These are phyloP conservation scores for Mucor saturninus DNA, from an alignment of 371 early-diverging fungal species.

Conservation along the genomic window DNA sequence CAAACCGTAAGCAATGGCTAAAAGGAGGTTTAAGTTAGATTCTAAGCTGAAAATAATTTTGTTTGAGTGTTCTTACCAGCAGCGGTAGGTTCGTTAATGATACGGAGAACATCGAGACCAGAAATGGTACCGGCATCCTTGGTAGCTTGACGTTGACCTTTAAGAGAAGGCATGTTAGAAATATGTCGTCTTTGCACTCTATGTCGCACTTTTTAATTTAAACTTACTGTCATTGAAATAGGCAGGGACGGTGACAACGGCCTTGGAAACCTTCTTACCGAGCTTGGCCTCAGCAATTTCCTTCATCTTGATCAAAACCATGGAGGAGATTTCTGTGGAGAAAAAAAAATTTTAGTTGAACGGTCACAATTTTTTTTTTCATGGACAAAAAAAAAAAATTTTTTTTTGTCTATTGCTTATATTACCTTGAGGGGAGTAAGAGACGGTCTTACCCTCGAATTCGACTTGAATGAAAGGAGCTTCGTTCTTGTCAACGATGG, in stretches of 20 bases:
- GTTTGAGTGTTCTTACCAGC: conserved; percentile 51
- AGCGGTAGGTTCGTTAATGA: conserved; percentile 96
- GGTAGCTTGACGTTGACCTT: conserved; percentile 44
- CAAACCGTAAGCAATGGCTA: conserved; percentile 93
- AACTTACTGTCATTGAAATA: conserved; percentile 66
- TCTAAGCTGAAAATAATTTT: background rate
- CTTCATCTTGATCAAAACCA: conserved; percentile 93
- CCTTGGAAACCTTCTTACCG: conserved; percentile 81
- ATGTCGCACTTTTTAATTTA: background rate
- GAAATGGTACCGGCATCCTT: conserved; percentile 84
- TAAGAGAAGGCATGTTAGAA: conserved; percentile 50
- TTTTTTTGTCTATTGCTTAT: conserved; percentile 4
- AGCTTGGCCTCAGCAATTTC: conserved; percentile 89
- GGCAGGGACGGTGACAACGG: conserved; percentile 96
- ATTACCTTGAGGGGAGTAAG: conserved; percentile 80
- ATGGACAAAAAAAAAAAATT: background rate
- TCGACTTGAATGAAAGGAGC: conserved; percentile 84
- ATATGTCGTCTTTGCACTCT: background rate
- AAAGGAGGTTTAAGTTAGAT: background rate
- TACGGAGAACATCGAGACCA: conserved; percentile 81
- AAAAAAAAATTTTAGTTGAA: conserved; percentile 1
- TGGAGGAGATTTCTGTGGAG: conserved; percentile 80
- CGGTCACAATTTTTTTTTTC: conserved; percentile 9
- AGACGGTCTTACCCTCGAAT: conserved; percentile 78
- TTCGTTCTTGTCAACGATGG: conserved; percentile 72